Percentiles rank a stretch among this genome's conserved stretches.
Conservation (phyloP, 371 early-diverging fungal species). For the Mucor sp. region DNA sequence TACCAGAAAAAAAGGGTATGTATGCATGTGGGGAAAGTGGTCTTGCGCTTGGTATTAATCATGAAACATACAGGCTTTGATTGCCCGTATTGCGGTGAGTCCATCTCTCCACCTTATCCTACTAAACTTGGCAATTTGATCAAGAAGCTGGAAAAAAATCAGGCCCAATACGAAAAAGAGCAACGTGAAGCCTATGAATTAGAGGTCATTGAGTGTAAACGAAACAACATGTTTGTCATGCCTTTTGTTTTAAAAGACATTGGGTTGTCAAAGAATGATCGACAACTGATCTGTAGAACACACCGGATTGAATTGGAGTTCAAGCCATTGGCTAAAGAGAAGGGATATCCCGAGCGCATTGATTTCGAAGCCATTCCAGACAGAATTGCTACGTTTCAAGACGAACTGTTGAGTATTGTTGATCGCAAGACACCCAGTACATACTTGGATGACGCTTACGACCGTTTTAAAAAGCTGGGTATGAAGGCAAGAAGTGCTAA, state of each 20-base stretch:
- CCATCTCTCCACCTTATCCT: conserved; percentile 3
- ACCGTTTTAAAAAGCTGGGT: conserved; percentile 35
- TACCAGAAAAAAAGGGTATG: not conserved
- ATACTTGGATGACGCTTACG: conserved; percentile 30
- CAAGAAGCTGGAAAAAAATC: not conserved
- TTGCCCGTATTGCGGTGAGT: conserved; percentile 4
- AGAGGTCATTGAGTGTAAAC: not conserved
- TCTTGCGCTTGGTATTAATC: not conserved
- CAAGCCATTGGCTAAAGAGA: conserved; percentile 40
- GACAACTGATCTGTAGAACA: conserved; percentile 40
- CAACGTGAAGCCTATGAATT: not conserved
- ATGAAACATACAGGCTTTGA: not conserved
- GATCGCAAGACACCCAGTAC: conserved; percentile 18
- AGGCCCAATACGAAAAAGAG: not conserved
- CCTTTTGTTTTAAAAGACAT: not conserved
- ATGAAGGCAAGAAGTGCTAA: conserved; percentile 42
- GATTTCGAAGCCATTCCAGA: conserved; percentile 29
- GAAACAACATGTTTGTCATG: not conserved
- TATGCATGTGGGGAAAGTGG: too few relatives aligned
- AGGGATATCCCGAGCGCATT: conserved; percentile 42
- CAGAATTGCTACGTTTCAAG: conserved; percentile 27
- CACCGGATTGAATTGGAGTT: conserved; percentile 43
- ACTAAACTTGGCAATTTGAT: not conserved
- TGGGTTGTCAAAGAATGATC: conserved; percentile 3
- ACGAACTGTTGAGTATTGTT: conserved; percentile 38